A percentile compares a stretch with the other conserved stretches of the same genome.
phyloP scores from a whole-genome alignment of 495 filamentous ascomycete genomes.

The Neurospora sp. region DNA sequence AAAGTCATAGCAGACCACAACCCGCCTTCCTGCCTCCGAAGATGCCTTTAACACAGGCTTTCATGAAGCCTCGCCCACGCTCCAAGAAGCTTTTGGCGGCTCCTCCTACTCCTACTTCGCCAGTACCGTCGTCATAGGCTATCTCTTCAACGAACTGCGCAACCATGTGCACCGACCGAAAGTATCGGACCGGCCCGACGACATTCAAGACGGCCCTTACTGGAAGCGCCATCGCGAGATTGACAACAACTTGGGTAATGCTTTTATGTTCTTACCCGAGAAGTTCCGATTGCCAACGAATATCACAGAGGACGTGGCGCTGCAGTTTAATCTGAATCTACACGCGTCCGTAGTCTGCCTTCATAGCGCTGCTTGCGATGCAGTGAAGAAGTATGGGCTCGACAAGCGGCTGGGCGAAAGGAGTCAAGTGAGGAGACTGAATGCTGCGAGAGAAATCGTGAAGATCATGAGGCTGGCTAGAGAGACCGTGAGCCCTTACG shows the following conservation, averaged over 20 bases:
- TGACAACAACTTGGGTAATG: slow-evolving; percentile 33
- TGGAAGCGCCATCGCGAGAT: slow-evolving; percentile 39
- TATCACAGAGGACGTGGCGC: slow-evolving; percentile 24
- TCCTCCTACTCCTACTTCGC: slow-evolving; percentile 29
- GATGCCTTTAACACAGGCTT: slow-evolving; percentile 27
- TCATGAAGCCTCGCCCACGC: slow-evolving; percentile 21
- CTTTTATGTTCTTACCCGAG: slow-evolving; percentile 38
- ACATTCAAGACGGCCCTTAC: slow-evolving; percentile 28
- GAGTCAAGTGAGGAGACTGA: slow-evolving; percentile 22
- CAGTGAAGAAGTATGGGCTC: slow-evolving; percentile 27
- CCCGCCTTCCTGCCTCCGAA: slow-evolving; percentile 34
- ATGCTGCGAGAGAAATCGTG: slow-evolving; percentile 33
- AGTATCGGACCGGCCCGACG: slow-evolving; percentile 27
- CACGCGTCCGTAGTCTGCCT: slow-evolving; percentile 36
- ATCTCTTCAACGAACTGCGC: slow-evolving; percentile 31
- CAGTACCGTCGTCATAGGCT: slow-evolving; percentile 27
- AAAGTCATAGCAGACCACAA: slow-evolving; percentile 26
- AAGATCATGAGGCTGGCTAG: slow-evolving; percentile 31
- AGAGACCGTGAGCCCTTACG: slow-evolving; percentile 17
- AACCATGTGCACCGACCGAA: slow-evolving; percentile 31
- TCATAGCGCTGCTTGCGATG: slow-evolving; percentile 31
- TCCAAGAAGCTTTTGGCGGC: slow-evolving; percentile 29
- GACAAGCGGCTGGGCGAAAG: slow-evolving; percentile 18
- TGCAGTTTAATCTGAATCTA: slow-evolving; percentile 35
- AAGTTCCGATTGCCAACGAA: slow-evolving; percentile 28